phyloP scores from a whole-genome alignment of 1,284 basidiomycete genomes.

The Malassezia dermatis region DNA sequence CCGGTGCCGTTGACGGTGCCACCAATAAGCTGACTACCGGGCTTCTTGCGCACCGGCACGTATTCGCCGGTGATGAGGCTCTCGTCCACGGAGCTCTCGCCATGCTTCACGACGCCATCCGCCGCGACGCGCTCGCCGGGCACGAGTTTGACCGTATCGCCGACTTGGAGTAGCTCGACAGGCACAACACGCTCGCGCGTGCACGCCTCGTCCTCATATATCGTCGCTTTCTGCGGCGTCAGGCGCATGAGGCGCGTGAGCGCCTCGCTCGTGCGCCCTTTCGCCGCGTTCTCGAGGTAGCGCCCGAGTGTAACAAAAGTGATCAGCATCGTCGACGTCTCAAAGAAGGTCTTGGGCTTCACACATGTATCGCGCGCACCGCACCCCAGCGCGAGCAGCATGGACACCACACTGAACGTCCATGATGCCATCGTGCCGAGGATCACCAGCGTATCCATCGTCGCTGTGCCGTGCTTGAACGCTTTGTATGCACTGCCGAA shows the following conservation, averaged over 20 bases:
- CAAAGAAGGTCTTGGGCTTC: slow-evolving; percentile 85
- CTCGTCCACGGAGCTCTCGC: slow-evolving; percentile 82
- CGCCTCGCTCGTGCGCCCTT: slow-evolving; percentile 91
- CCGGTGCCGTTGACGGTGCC: slow-evolving; percentile 94
- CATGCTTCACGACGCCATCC: slow-evolving; percentile 77
- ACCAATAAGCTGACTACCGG: slow-evolving; percentile 77
- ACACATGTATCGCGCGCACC: slow-evolving; percentile 52
- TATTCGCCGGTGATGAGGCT: slow-evolving; percentile 95
- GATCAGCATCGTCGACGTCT: slow-evolving; percentile 97
- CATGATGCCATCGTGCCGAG: slow-evolving; percentile 91
- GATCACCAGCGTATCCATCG: slow-evolving; percentile 83
- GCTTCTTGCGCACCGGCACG: slow-evolving; percentile 72
- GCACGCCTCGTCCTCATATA: slow-evolving; percentile 59
- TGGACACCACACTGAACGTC: slow-evolving; percentile 67
- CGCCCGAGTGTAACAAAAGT: slow-evolving; percentile 91
- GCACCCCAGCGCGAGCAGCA: slow-evolving; percentile 50
- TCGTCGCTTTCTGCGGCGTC: slow-evolving; percentile 84
- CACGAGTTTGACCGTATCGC: slow-evolving; percentile 83
- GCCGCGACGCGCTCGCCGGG: slow-evolving; percentile 95
- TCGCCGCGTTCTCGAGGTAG: slow-evolving; percentile 90
- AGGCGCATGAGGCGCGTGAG: slow-evolving; percentile 91
- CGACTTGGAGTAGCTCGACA: slow-evolving; percentile 87
- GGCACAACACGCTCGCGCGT: slow-evolving; percentile 78
- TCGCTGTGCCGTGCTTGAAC: slow-evolving; percentile 74
- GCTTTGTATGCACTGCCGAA: slow-evolving; percentile 83